Evolutionary conservation across 2,329 filamentous ascomycete species (phyloP), one percentile per base, ranked within the genome.

Genomic region (Hirsutella rhossiliensis): DNA sequence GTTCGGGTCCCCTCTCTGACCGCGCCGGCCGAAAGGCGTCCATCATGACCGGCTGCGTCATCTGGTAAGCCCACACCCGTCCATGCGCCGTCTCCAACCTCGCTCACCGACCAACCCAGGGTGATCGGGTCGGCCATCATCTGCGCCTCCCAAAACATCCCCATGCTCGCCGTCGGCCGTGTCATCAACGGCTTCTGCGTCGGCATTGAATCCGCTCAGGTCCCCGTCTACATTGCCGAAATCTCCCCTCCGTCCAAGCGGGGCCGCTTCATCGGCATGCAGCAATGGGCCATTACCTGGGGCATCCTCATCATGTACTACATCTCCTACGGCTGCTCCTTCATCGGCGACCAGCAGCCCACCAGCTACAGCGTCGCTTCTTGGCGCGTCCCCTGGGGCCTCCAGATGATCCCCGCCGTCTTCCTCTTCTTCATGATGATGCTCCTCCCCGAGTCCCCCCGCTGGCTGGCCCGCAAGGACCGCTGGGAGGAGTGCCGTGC

Each of bases 261-360:
- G 48, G 81, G 81, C 27, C 73, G 29, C 60, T 81, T 88, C 40
- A 81, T 88, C 27, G 78, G 80, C 44, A 73, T 77, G 43, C 82
- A 87, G 60, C 83, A 87, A 58, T 82, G 81, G 68, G 80, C 82
- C 41, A 87, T 88, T 50, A 84, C 82, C 44, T 84, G 61, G 60
- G 61, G 61, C 46, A 82, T 82, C 51, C 57, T 82, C 50, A 78
- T 81, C 64, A 82, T 82, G 78, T 84, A 82, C 66, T 80, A 78
- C 56, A 75, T 84, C 59, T 73, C 73, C 19, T 75, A 80, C 54
- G 83, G 79, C 19, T 78, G 75, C 59, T 77, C 73, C 44, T 78
- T 72, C 56, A 75, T 85, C 48, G 55, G 67, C 0, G 47, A 64
- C 4, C 47, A 60, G 8, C 47, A 52, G 43, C 50, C 55, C 0